Conservation (phyloP, 352 stramenopile genomes). For the Phytophthora macrochlamydospora region DNA sequence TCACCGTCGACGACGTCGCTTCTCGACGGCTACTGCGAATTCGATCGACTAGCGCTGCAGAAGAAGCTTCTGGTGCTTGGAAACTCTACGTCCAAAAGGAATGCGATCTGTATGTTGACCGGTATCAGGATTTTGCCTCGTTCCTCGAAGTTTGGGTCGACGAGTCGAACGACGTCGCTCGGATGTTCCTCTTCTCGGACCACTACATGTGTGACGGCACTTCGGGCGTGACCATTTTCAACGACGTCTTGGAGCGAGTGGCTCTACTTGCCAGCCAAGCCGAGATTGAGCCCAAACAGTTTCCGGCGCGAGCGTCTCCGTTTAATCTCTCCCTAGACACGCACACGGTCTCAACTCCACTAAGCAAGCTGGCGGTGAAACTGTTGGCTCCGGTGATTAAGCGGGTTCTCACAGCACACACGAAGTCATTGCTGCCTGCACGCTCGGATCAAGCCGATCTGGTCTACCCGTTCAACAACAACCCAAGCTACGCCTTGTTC, state of each 20-base stretch:
- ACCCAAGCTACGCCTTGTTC: slow-evolving; percentile 36
- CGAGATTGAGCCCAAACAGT: slow-evolving; percentile 14
- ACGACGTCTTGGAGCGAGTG: slow-evolving; percentile 30
- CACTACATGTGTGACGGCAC: slow-evolving; percentile 52
- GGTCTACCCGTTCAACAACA: slow-evolving; percentile 30
- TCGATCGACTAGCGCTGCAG: slow-evolving; percentile 4
- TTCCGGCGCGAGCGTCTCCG: slow-evolving; percentile 27
- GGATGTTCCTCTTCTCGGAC: slow-evolving; percentile 47
- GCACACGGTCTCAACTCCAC: slow-evolving; percentile 20
- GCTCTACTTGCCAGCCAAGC: slow-evolving; percentile 11
- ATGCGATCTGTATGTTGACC: slow-evolving; percentile 22
- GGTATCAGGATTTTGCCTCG: slow-evolving; percentile 29
- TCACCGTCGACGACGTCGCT: slow-evolving; percentile 32
- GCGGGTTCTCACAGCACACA: slow-evolving; percentile 18
- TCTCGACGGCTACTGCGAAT: slow-evolving; percentile 21
- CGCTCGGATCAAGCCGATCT: slow-evolving; percentile 32
- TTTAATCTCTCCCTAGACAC: slow-evolving; percentile 32
- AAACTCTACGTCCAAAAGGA: slow-evolving; percentile 28
- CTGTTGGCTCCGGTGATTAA: slow-evolving; percentile 22
- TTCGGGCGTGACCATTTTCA: slow-evolving; percentile 41
- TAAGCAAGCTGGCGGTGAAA: slow-evolving; percentile 24
- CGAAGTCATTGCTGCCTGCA: slow-evolving; percentile 28
- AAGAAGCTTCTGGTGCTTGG: slow-evolving; percentile 22
- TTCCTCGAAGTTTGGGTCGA: slow-evolving; percentile 27
- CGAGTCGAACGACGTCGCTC: slow-evolving; percentile 14